These are phyloP conservation scores for Hylodesmum podocarpum DNA, from an alignment of 306 rosid species.

Conservation along the genomic window DNA sequence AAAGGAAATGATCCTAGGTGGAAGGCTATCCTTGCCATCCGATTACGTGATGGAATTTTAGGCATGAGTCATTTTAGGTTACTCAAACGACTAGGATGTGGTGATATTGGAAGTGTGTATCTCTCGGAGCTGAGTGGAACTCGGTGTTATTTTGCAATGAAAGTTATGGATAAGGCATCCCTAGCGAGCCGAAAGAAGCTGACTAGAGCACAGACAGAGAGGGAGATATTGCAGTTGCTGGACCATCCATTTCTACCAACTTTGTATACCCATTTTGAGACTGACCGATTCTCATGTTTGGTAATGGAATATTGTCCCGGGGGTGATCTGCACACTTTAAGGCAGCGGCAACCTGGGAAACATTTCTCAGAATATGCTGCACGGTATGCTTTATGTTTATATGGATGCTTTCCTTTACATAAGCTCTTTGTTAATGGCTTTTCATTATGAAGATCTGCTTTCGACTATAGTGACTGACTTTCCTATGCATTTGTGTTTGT, in stretches of 20 bases:
- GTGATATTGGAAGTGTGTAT: conserved; percentile 98
- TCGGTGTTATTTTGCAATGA: conserved; percentile 93
- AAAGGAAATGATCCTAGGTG: conserved; percentile 99
- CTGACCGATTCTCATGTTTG: conserved; percentile 92
- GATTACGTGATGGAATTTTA: conserved; percentile 87
- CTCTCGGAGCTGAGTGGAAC: conserved; percentile 97
- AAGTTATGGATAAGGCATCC: conserved; percentile 99
- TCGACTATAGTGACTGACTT: neutral
- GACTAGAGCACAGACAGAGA: conserved; percentile 93
- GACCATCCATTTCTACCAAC: conserved; percentile 99
- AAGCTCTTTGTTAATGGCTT: conserved; percentile 10
- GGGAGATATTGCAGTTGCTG: conserved; percentile 95
- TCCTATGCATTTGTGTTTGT: neutral
- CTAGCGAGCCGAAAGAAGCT: conserved; percentile 95
- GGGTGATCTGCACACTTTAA: conserved; percentile 94
- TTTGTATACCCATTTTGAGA: conserved; percentile 95
- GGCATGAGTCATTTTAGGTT: conserved; percentile 98
- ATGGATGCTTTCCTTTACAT: conserved; percentile 8
- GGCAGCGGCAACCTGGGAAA: conserved; percentile 99
- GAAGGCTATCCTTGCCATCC: conserved; percentile 96
- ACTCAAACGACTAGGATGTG: conserved; percentile 95
- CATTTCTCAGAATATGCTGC: conserved; percentile 99
- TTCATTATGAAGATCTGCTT: neutral
- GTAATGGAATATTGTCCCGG: conserved; percentile 99
- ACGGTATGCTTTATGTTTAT: conserved; percentile 56